Conservation (phyloP, 148 eudicot genomes). For the Polygonum aviculare region DNA sequence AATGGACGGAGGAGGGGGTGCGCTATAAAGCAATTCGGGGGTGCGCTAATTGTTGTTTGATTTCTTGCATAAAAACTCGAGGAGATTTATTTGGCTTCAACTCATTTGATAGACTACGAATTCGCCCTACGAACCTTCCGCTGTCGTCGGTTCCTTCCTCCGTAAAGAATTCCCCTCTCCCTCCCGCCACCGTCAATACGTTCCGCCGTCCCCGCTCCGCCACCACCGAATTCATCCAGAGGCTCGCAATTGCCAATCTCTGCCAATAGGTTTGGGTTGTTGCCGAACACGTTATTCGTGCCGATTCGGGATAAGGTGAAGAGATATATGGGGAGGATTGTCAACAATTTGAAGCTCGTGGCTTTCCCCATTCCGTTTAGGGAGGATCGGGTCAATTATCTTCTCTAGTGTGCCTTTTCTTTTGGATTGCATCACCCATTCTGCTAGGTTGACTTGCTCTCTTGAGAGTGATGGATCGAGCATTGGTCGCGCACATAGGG, state of each 20-base stretch:
- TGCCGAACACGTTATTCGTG: conserved; percentile 77
- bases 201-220: conserved; percentile 9
- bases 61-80: too few species aligned
- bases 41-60: too few species aligned
- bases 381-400: conserved; percentile 37
- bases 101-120: too few species aligned
- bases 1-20: too few species aligned
- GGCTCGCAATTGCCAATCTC: conserved; percentile 11
- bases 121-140: conserved; percentile 22
- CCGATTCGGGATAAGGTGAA: conserved; percentile 97
- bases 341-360: conserved; percentile 87
- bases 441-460: too few species aligned
- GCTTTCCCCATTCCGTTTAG: conserved; percentile 86
- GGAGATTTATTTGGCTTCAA: too few species aligned
- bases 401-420: too few species aligned
- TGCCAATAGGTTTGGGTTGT: conserved; percentile 46
- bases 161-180: not conserved
- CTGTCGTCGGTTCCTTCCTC: conserved; percentile 5
- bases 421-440: too few species aligned
- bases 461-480: too few species aligned
- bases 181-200: not conserved
- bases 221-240: not conserved
- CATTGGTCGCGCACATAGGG: too few species aligned
- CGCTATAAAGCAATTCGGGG: too few species aligned
- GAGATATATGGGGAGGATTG: conserved; percentile 75